A percentile compares a stretch with the other conserved stretches of the same genome.
These are phyloP conservation scores for Neurospora tetrasperma DNA, from an alignment of 495 filamentous ascomycete genomes.

Conservation along the genomic window DNA sequence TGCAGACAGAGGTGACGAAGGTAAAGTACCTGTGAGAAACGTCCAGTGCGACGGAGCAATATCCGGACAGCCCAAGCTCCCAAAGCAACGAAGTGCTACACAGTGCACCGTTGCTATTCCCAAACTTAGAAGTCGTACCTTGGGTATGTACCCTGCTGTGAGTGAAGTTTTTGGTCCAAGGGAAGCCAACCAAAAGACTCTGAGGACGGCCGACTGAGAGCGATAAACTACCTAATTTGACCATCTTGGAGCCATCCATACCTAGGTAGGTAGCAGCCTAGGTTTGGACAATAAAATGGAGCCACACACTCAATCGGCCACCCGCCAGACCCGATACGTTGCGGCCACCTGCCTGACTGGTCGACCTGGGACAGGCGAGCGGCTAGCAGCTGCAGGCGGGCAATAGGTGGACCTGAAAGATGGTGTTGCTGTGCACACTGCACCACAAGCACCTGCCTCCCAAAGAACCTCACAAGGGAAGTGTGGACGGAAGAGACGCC, in stretches of 20 bases:
- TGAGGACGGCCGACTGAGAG: neutral
- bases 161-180: neutral
- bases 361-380: conserved; percentile 9
- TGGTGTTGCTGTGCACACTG: neutral
- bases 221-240: neutral
- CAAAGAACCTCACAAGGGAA: neutral
- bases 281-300: neutral
- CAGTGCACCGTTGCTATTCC: neutral
- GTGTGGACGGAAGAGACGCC: neutral
- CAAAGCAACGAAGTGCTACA: neutral
- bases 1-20: neutral
- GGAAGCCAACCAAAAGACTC: neutral
- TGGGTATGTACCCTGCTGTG: neutral
- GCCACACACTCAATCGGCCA: neutral
- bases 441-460: neutral
- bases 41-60: neutral
- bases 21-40: neutral
- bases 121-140: neutral
- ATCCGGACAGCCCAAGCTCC: neutral
- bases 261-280: neutral
- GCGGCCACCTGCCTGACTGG: neutral
- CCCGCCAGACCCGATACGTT: neutral
- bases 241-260: neutral
- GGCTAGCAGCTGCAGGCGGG: conserved; percentile 8
- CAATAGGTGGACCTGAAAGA: neutral